Percentiles rank a stretch among this genome's conserved stretches.
phyloP scores from a whole-genome alignment of 2,329 filamentous ascomycete genomes.

The Sarocladiaceae sp. region DNA sequence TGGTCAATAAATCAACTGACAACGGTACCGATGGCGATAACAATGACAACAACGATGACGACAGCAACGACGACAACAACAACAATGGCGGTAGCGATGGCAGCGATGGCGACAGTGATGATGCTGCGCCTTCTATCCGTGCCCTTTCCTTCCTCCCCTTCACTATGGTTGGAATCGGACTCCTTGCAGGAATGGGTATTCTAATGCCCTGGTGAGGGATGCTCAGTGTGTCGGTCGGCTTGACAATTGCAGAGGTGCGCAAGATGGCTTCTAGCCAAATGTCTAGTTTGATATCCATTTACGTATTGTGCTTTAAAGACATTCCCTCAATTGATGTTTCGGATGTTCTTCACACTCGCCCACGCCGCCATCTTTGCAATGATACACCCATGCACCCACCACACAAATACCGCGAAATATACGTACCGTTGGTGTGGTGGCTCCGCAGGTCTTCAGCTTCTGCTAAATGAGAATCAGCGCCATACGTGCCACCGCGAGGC shows the following conservation, averaged over 20 bases:
- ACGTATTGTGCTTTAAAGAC: no score
- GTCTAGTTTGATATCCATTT: no score
- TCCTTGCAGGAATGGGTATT: conserved; percentile 3
- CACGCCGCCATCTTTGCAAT: no score
- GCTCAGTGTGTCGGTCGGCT: not conserved
- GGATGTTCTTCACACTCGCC: no score
- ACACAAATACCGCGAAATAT: no score
- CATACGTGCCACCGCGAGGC: no score
- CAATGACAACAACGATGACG: not conserved
- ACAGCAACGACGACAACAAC: not conserved
- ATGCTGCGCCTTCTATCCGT: not conserved
- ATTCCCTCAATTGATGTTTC: no score
- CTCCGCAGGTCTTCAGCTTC: no score
- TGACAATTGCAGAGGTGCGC: not conserved
- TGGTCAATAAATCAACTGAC: not conserved
- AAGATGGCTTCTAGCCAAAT: not conserved
- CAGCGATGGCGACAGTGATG: not conserved
- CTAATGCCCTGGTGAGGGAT: not conserved
- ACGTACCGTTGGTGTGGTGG: no score
- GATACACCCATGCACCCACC: no score
- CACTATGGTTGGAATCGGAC: not conserved
- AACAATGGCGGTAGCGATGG: not conserved
- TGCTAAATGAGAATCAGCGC: no score
- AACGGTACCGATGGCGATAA: not conserved
- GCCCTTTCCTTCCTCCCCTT: not conserved